phyloP scores from a whole-genome alignment of 768 basidiomycete genomes.

The Mycena kentingensis region DNA sequence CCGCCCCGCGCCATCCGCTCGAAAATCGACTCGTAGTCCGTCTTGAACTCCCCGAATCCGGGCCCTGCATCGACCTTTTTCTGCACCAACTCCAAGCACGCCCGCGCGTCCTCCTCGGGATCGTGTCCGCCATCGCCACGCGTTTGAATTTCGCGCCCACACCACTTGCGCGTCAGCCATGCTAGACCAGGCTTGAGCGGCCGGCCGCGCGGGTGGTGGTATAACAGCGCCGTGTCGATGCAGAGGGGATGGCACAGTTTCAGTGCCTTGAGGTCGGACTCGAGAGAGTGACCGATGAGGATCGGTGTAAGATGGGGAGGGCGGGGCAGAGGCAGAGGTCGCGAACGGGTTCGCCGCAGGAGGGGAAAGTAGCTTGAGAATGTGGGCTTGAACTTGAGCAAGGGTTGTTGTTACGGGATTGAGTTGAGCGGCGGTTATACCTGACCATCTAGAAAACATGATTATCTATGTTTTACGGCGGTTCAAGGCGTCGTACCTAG shows the following conservation, averaged over 20 bases:
- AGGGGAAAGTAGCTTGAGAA: slow-evolving; percentile 65
- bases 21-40: slow-evolving; percentile 85
- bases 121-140: slow-evolving; percentile 87
- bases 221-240: slow-evolving; percentile 89
- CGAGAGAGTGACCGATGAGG: slow-evolving; percentile 92
- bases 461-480: background rate
- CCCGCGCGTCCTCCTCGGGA: slow-evolving; percentile 91
- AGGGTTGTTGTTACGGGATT: slow-evolving; percentile 74
- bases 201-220: slow-evolving; percentile 90
- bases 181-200: slow-evolving; percentile 94
- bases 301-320: slow-evolving; percentile 61
- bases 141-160: slow-evolving; percentile 84
- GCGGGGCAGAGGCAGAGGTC: slow-evolving; percentile 25
- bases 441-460: slow-evolving; percentile 71
- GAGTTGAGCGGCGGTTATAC: slow-evolving; percentile 81
- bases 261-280: slow-evolving; percentile 89
- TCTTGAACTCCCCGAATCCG: slow-evolving; percentile 85
- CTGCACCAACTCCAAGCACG: slow-evolving; percentile 81
- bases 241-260: slow-evolving; percentile 84
- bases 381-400: slow-evolving; percentile 70
- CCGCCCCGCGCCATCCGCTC: slow-evolving; percentile 72
- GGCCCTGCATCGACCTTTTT: slow-evolving; percentile 77
- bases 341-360: slow-evolving; percentile 48
- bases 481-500: slow-evolving; percentile 52
- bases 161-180: slow-evolving; percentile 97